Percentiles rank a stretch among this genome's conserved stretches.
Conservation (phyloP, 148 eudicot species). For the Diospyros kaki region DNA sequence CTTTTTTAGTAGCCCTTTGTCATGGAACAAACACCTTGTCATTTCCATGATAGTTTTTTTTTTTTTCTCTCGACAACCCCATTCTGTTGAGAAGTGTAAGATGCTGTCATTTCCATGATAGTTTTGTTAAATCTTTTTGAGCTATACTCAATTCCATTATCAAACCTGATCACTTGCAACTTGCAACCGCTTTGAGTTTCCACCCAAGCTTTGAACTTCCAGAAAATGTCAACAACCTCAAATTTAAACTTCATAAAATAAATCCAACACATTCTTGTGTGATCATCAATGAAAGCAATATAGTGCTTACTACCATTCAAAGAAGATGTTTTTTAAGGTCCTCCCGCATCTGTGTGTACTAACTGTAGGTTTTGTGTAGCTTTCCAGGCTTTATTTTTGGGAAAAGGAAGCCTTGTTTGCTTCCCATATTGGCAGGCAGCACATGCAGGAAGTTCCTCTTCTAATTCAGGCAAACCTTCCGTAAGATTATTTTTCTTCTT, state of each 20-base stretch:
- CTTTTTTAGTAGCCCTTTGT: conserved; percentile 1
- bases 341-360: not conserved
- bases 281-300: not conserved
- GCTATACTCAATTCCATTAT: not conserved
- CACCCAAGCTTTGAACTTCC: not conserved
- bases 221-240: not conserved
- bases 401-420: not conserved
- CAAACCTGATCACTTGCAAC: not conserved
- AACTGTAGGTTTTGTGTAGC: not conserved
- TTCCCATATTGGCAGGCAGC: not conserved
- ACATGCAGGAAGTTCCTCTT: not conserved
- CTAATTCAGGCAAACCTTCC: not conserved
- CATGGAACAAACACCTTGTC: not conserved
- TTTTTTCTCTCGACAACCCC: not conserved
- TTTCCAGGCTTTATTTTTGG: not conserved
- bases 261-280: not conserved
- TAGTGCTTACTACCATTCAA: not conserved
- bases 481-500: not conserved
- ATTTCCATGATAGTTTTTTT: not conserved
- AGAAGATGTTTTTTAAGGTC: not conserved
- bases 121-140: not conserved
- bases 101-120: not conserved
- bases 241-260: not conserved
- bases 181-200: conserved; percentile 2
- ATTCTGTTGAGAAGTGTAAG: conserved; percentile 2